Conservation (phyloP, 2,329 filamentous ascomycete genomes). For the Parascedosporium putredinis region DNA sequence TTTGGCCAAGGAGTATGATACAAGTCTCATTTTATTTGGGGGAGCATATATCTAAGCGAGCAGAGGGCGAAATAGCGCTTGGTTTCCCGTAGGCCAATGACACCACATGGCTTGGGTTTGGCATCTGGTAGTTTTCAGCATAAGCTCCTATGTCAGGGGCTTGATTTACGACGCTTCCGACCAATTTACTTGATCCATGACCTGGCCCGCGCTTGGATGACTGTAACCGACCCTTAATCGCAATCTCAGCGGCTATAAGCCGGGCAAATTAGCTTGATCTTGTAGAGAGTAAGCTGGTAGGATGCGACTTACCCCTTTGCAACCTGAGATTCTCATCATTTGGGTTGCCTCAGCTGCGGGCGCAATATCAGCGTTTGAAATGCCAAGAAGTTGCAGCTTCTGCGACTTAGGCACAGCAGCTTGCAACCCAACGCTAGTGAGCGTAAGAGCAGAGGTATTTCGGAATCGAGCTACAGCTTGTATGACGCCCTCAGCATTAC, state of each 20-base stretch:
- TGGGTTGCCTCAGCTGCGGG: slow-evolving; percentile 79
- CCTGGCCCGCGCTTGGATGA: slow-evolving; percentile 56
- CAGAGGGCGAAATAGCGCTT: too few species aligned
- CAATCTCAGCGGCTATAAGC: slow-evolving; percentile 65
- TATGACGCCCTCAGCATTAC: slow-evolving; percentile 67
- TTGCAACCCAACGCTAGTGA: slow-evolving; percentile 75
- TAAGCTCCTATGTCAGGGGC: background rate
- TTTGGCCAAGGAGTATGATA: too few species aligned
- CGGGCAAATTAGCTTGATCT: too few species aligned
- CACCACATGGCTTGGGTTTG: too few species aligned
- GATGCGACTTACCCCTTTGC: slow-evolving; percentile 70
- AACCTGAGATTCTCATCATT: slow-evolving; percentile 75
- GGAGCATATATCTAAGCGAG: too few species aligned
- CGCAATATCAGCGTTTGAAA: slow-evolving; percentile 68
- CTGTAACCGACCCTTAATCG: slow-evolving; percentile 76
- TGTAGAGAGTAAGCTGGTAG: background rate
- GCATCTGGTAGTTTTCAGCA: background rate
- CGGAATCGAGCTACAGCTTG: slow-evolving; percentile 78
- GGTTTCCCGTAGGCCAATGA: too few species aligned
- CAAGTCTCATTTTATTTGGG: too few species aligned
- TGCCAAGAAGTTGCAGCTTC: slow-evolving; percentile 82
- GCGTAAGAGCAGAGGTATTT: slow-evolving; percentile 55
- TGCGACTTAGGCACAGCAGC: slow-evolving; percentile 95
- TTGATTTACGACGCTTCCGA: slow-evolving; percentile 53
- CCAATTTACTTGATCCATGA: slow-evolving; percentile 96